Evolutionary conservation across 306 rosid species (phyloP).

Genomic region (Canavalia ensiformis): DNA sequence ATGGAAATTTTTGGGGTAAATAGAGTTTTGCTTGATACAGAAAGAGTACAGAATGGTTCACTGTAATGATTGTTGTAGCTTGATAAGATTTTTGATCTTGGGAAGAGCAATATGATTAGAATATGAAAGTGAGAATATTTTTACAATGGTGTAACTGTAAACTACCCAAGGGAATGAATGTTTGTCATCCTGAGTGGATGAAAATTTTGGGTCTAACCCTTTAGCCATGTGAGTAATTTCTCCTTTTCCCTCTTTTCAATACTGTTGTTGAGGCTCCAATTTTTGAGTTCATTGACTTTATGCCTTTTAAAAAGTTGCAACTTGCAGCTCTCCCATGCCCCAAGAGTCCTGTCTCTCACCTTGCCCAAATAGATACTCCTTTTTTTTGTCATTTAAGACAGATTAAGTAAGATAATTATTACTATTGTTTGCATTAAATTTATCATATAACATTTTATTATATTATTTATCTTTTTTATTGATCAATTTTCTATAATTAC

Average conservation of each 20-base stretch:
- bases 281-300: slow-evolving; percentile 51
- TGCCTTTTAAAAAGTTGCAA: slow-evolving; percentile 69
- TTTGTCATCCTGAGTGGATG: slow-evolving; percentile 47
- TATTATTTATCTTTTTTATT: no score
- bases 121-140: slow-evolving; percentile 43
- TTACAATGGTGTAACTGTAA: slow-evolving; percentile 43
- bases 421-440: no score
- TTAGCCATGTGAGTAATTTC: slow-evolving; percentile 60
- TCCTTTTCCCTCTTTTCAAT: slow-evolving; percentile 53
- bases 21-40: slow-evolving; percentile 47
- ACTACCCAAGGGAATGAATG: slow-evolving; percentile 47
- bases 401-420: no score
- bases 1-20: slow-evolving; percentile 52
- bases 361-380: not conserved
- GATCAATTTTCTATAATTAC: no score
- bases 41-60: slow-evolving; percentile 22
- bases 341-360: slow-evolving; percentile 14
- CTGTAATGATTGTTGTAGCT: slow-evolving; percentile 46
- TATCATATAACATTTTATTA: no score
- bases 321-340: slow-evolving; percentile 19
- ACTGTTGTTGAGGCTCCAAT: slow-evolving; percentile 50
- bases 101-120: slow-evolving; percentile 47
- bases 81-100: slow-evolving; percentile 34
- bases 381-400: no score
- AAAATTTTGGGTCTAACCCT: slow-evolving; percentile 43